Conservation (phyloP, 768 basidiomycete genomes). For the Suillus bovinus region DNA sequence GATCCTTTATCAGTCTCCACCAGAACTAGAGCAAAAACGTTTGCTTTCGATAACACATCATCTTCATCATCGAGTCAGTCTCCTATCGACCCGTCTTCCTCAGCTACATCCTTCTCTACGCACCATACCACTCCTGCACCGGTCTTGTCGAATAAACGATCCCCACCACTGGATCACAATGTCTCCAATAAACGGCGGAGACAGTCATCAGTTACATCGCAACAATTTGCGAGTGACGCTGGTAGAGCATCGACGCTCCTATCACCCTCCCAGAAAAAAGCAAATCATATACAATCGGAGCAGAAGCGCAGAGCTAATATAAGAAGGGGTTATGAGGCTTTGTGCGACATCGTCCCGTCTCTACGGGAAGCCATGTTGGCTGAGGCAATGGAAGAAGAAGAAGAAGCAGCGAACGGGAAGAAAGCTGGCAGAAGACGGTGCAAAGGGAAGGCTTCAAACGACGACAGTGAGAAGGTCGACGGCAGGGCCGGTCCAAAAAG, state of each 20-base stretch:
- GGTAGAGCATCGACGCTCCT: slow-evolving; percentile 43
- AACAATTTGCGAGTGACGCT: slow-evolving; percentile 14
- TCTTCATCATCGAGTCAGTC: slow-evolving; percentile 29
- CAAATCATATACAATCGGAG: slow-evolving; percentile 92
- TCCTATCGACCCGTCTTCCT: slow-evolving; percentile 20
- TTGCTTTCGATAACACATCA: slow-evolving; percentile 20
- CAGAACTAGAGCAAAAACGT: slow-evolving; percentile 13
- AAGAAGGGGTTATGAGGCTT: slow-evolving; percentile 81
- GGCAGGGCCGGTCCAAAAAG: slow-evolving; percentile 88
- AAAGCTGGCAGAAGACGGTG: slow-evolving; percentile 38
- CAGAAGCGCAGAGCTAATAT: slow-evolving; percentile 94
- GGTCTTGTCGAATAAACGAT: slow-evolving; percentile 24
- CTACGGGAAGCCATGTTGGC: slow-evolving; percentile 77
- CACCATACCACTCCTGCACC: slow-evolving; percentile 12
- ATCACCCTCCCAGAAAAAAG: slow-evolving; percentile 85
- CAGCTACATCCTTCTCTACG: slow-evolving; percentile 17
- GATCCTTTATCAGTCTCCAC: slow-evolving; percentile 13
- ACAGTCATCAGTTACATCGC: slow-evolving; percentile 19
- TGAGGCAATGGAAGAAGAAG: slow-evolving; percentile 56
- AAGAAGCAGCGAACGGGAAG: slow-evolving; percentile 33
- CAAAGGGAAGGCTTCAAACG: slow-evolving; percentile 39
- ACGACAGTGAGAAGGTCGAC: slow-evolving; percentile 66
- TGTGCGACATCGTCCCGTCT: slow-evolving; percentile 82
- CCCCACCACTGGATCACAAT: slow-evolving; percentile 26
- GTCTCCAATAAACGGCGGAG: slow-evolving; percentile 36